Conservation (phyloP, 257 asterid species). For the Fraxinus anomala region DNA sequence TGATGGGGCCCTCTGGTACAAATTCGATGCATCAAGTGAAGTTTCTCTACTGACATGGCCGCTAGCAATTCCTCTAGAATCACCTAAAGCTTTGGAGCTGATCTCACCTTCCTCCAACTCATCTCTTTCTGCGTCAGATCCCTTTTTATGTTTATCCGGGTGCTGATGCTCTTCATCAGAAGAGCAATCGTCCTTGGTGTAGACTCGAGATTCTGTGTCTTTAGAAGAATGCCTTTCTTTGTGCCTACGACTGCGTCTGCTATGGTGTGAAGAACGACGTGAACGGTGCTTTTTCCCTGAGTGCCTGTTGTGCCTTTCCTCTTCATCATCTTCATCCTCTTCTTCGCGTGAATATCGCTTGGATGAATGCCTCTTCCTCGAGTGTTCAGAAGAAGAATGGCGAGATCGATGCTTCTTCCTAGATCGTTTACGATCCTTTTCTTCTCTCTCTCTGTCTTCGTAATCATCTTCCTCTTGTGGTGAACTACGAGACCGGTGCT, state of each 20-base stretch:
- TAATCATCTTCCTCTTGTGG: slow-evolving; percentile 29
- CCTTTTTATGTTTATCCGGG: slow-evolving; percentile 26
- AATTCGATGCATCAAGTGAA: slow-evolving; percentile 31
- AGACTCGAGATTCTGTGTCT: slow-evolving; percentile 35
- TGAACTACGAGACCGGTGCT: slow-evolving; percentile 36
- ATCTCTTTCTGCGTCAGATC: slow-evolving; percentile 31
- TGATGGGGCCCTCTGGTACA: slow-evolving; percentile 41
- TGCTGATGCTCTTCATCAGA: slow-evolving; percentile 33
- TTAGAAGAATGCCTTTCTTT: slow-evolving; percentile 40
- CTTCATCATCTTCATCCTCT: slow-evolving; percentile 35
- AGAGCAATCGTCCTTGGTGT: slow-evolving; percentile 42
- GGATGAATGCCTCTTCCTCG: slow-evolving; percentile 50
- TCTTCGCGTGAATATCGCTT: slow-evolving; percentile 35
- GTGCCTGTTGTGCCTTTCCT: slow-evolving; percentile 28
- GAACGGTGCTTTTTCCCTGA: slow-evolving; percentile 54
- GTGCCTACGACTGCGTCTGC: slow-evolving; percentile 41
- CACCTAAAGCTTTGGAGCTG: slow-evolving; percentile 50
- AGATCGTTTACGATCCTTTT: slow-evolving; percentile 37
- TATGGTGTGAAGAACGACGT: slow-evolving; percentile 41
- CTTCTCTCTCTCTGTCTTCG: slow-evolving; percentile 33
- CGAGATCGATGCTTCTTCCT: slow-evolving; percentile 46
- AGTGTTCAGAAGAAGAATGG: slow-evolving; percentile 41
- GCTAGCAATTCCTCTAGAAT: slow-evolving; percentile 38
- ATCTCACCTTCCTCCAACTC: slow-evolving; percentile 87
- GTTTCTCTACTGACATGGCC: slow-evolving; percentile 45